Conservation (phyloP, 2,329 filamentous ascomycete genomes). For the Fusarium acutatum region DNA sequence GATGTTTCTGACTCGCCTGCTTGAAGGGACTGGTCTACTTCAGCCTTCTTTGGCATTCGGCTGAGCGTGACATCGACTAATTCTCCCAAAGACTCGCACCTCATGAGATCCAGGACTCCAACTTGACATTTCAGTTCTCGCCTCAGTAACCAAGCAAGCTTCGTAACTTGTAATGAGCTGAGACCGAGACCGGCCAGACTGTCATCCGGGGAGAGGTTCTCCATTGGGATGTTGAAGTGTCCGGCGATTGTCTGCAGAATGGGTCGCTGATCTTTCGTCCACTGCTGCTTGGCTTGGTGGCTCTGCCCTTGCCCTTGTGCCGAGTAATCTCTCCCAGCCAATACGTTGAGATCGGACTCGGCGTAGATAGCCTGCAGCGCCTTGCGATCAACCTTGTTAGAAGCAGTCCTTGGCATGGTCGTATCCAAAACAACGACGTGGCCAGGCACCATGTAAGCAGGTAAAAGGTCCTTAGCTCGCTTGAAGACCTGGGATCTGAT, state of each 20-base stretch:
- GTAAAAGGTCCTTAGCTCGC: slow-evolving; percentile 1
- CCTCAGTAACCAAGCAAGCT: slow-evolving; percentile 10
- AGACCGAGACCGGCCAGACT: slow-evolving; percentile 19
- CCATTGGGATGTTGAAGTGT: slow-evolving; percentile 5
- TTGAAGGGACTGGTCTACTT: no score
- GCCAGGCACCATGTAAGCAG: slow-evolving; percentile 19
- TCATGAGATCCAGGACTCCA: slow-evolving; percentile 19
- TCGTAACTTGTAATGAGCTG: slow-evolving; percentile 23
- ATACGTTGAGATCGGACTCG: not conserved
- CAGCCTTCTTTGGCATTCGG: not conserved
- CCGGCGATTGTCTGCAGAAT: not conserved
- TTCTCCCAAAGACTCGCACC: slow-evolving; percentile 1
- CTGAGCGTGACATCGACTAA: not conserved
- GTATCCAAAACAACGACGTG: slow-evolving; percentile 23
- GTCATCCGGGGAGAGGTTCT: not conserved
- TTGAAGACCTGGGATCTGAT: slow-evolving; percentile 14
- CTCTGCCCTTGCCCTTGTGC: rapidly evolving
- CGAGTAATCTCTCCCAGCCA: not conserved
- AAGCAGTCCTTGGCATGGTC: slow-evolving; percentile 18
- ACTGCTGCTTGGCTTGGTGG: not conserved
- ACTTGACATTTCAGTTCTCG: slow-evolving; percentile 10
- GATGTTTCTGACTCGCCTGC: not conserved
- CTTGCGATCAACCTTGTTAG: slow-evolving; percentile 27
- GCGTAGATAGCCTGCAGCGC: slow-evolving; percentile 10
- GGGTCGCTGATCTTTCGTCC: not conserved